phyloP scores from a whole-genome alignment of 2,329 filamentous ascomycete species.

The Aspergillus sp. region DNA sequence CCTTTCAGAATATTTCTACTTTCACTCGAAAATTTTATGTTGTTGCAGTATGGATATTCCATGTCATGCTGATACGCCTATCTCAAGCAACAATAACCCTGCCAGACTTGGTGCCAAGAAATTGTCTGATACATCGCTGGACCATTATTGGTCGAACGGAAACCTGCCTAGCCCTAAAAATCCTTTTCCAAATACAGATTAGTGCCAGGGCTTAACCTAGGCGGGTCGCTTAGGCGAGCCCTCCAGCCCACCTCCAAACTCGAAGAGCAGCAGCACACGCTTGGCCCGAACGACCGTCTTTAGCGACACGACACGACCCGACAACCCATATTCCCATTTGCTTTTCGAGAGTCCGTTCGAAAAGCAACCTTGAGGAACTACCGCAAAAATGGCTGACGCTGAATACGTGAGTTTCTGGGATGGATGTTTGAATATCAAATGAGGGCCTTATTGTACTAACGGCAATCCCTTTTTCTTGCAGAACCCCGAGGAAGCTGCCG shows the following conservation, averaged over 20 bases:
- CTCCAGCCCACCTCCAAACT: conserved; percentile 28
- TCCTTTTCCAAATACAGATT: not conserved
- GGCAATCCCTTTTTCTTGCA: conserved; percentile 34
- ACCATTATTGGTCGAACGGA: no score
- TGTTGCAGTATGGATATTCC: no score
- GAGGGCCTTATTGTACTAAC: conserved; percentile 28
- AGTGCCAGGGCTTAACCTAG: conserved; percentile 33
- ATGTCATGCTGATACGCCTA: no score
- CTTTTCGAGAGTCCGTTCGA: conserved; percentile 39
- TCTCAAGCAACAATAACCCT: no score
- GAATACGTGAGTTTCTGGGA: conserved; percentile 64
- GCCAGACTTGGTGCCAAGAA: no score
- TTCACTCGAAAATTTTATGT: no score
- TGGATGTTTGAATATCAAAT: not conserved
- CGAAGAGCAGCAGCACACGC: conserved; percentile 22
- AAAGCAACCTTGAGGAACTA: conserved; percentile 37
- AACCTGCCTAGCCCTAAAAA: conserved; percentile 4
- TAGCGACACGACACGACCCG: conserved; percentile 33
- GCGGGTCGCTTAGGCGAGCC: conserved; percentile 37
- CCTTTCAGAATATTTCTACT: no score
- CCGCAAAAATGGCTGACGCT: conserved; percentile 73
- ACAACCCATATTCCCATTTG: conserved; percentile 32
- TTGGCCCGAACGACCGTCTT: conserved; percentile 20
- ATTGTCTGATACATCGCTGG: no score
- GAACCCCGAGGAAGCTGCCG: conserved; percentile 95